Base-by-base conservation (phyloP, 768 basidiomycete species). In the Trametes cubensis region DNA sequence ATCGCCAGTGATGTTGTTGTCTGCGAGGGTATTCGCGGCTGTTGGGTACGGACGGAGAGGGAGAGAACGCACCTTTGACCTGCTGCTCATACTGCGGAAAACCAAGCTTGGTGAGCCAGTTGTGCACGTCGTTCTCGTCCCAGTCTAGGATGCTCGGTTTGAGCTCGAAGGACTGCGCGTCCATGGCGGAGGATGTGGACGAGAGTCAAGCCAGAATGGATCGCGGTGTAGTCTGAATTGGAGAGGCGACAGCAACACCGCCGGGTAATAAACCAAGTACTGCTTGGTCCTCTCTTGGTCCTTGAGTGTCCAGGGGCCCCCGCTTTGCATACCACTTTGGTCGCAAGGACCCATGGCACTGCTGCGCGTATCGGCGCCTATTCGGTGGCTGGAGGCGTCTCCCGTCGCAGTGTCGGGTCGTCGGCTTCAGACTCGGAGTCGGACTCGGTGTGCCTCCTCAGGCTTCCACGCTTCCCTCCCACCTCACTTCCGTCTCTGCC, bases 1-100 rank as follows among this genome's bases (percentile, higher is more conserved):
- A 65, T 98, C 95, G 58, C 97, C 97, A 18, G 89, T 89, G 66
- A 99, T 92, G 64, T 85, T 89, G 74, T 99, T 91, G 72, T 95
- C 96, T 96, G 71, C 44, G 39, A 55, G 11, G 45, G 17, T 46
- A 49, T 49, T 51, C n/a, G 58, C 25, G 28, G 42, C n/a, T 42
- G 52, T 58, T 49, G 54, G 57, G 17, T 28, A 55, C 42, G 41
- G 45, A 28, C 39, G 57, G 63, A 67, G 62, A 67, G 52, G 64
- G 55, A 54, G 38, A 56, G 58, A 59, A 69, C 69, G 58, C 63
- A 92, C 94, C 92, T 81, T 83, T 82, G 68, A 98, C 84, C 76
- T 91, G 86, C 42, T 76, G 76, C 73, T 94, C 89, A 73, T 97
- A 97, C 71, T 95, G 92, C 2, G 89, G 83, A 73, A 88, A 90